Percentiles rank a stretch among this genome's conserved stretches.
phyloP scores from a whole-genome alignment of 768 basidiomycete species.

The Nevesoporus exiguus region DNA sequence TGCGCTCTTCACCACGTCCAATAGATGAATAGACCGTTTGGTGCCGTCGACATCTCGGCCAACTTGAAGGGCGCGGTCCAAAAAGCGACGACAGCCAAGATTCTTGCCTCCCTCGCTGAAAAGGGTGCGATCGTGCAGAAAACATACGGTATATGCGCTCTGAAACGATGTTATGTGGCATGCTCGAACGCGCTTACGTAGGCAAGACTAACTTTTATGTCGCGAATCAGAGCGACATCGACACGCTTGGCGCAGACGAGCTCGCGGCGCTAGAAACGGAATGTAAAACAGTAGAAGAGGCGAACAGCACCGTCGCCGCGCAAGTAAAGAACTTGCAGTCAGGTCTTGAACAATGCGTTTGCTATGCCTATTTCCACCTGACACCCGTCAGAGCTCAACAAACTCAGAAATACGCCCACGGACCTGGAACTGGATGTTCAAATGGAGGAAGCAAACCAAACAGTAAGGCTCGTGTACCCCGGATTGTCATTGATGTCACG shows the following conservation, averaged over 20 bases:
- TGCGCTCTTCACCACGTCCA: background rate
- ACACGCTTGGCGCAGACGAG: constrained; percentile 59
- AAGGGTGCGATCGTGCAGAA: constrained; percentile 81
- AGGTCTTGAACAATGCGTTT: constrained; percentile 13
- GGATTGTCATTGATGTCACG: constrained; percentile 3
- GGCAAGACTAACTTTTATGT: constrained; percentile 89
- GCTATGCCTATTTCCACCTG: background rate
- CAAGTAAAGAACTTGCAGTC: constrained; percentile 47
- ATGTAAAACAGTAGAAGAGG: constrained; percentile 53
- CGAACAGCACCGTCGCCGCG: constrained; percentile 48
- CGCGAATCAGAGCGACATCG: constrained; percentile 71
- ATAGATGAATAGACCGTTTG: constrained; percentile 92
- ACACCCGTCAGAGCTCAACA: constrained; percentile 54
- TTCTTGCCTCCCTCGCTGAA: constrained; percentile 77
- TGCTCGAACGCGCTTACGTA: constrained; percentile 24
- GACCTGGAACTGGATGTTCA: constrained; percentile 60
- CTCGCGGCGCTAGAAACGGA: constrained; percentile 60
- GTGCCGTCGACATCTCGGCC: constrained; percentile 86
- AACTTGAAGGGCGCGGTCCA: constrained; percentile 89
- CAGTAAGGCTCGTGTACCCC: constrained; percentile 41
- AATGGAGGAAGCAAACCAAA: constrained; percentile 46
- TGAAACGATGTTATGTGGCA: background rate
- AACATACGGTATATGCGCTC: constrained; percentile 58
- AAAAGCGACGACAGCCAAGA: constrained; percentile 82
- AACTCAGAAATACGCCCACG: constrained; percentile 62